Conservation (phyloP, 2,329 filamentous ascomycete species). For the Ophiostoma himal-ulmi region DNA sequence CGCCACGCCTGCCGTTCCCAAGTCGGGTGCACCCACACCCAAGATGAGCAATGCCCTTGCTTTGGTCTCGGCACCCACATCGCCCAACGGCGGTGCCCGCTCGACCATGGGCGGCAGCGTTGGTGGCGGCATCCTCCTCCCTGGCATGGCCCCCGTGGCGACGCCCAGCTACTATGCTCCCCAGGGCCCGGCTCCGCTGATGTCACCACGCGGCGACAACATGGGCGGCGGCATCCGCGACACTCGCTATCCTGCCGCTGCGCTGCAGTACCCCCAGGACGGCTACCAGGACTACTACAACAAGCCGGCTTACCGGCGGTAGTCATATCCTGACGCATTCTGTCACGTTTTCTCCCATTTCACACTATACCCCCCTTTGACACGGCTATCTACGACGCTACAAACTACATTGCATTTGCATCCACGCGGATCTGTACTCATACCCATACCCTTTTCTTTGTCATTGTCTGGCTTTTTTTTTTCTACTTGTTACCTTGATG, state of each 20-base stretch:
- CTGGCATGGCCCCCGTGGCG: neutral
- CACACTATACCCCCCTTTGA: neutral
- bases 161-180: neutral
- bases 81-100: neutral
- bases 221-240: constrained; percentile 8
- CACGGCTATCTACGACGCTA: neutral
- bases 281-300: neutral
- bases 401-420: neutral
- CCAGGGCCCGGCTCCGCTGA: neutral
- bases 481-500: neutral
- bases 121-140: neutral
- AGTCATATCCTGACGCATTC: neutral
- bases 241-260: neutral
- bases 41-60: neutral
- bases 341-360: neutral
- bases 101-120: neutral
- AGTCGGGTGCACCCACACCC: neutral
- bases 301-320: neutral
- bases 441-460: neutral
- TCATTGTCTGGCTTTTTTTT: neutral
- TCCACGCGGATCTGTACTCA: constrained; percentile 15
- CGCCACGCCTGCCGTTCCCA: constrained; percentile 1
- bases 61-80: neutral
- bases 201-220: constrained; percentile 13
- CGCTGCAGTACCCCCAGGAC: neutral